phyloP scores from a whole-genome alignment of 1,139 yeast species.

The Protomyces lactucae-debilis region DNA sequence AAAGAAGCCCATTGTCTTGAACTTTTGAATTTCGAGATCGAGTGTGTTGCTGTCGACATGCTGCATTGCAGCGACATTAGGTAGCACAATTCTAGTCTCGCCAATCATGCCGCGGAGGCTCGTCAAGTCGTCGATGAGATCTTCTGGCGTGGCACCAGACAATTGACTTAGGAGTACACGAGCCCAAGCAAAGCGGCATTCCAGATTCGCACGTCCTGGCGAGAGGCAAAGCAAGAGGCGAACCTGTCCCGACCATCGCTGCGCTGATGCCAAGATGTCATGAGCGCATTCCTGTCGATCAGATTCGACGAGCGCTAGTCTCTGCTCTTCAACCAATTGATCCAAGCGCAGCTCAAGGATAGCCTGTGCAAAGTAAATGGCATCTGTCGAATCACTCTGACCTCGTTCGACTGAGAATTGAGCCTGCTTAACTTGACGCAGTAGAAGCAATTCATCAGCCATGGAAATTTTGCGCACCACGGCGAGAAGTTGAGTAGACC shows the following conservation, averaged over 20 bases:
- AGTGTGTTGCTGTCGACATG: constrained; percentile 51
- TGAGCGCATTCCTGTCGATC: not conserved
- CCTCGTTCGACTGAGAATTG: not conserved
- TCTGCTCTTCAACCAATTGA: constrained; percentile 29
- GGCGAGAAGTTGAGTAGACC: constrained; percentile 7
- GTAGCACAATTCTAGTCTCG: not conserved
- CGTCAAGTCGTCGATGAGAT: constrained; percentile 30
- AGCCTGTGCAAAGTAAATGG: constrained; percentile 27
- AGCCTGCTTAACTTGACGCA: not conserved
- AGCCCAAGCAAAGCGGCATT: constrained; percentile 45
- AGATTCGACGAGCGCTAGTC: not conserved
- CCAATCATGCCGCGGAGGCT: constrained; percentile 27
- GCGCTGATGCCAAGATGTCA: not conserved
- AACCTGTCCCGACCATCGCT: constrained; percentile 24
- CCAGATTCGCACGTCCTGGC: constrained; percentile 32
- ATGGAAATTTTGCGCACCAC: not conserved
- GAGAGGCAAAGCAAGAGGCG: constrained; percentile 34
- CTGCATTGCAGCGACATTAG: constrained; percentile 56
- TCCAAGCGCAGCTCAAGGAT: constrained; percentile 32
- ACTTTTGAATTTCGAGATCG: constrained; percentile 59
- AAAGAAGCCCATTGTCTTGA: constrained; percentile 63
- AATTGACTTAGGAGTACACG: constrained; percentile 42
- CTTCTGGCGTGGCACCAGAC: constrained; percentile 37
- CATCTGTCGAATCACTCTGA: not conserved
- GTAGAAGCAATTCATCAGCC: not conserved